Percentiles rank a stretch among this genome's conserved stretches.
These are phyloP conservation scores for Russula virescens DNA, from an alignment of 768 basidiomycete genomes.

Conservation along the genomic window DNA sequence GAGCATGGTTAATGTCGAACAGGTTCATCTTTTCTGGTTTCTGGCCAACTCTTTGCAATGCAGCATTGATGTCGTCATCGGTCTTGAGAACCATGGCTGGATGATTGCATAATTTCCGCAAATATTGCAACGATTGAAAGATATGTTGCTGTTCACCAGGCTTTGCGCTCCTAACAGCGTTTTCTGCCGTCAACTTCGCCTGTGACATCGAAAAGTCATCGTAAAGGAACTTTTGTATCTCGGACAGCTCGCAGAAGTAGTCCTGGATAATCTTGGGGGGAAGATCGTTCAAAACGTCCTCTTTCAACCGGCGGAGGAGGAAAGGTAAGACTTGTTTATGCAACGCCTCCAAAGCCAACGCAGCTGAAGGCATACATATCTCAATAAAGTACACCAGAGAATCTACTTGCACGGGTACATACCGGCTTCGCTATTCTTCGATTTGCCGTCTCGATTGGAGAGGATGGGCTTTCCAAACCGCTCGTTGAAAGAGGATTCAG, in stretches of 20 bases:
- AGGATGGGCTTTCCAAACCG: slow-evolving; percentile 94
- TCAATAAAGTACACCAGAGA: slow-evolving; percentile 2
- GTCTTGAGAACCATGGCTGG: slow-evolving; percentile 85
- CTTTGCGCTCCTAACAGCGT: slow-evolving; percentile 47
- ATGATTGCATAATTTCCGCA: slow-evolving; percentile 97
- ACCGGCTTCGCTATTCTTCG: slow-evolving; percentile 94
- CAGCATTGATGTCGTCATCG: slow-evolving; percentile 48
- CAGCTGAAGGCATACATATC: slow-evolving; percentile 48
- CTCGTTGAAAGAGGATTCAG: slow-evolving; percentile 89
- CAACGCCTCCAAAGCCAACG: slow-evolving; percentile 87
- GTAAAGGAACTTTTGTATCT: slow-evolving; percentile 88
- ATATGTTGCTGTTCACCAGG: slow-evolving; percentile 70
- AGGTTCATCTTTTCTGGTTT: slow-evolving; percentile 41
- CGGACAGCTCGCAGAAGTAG: slow-evolving; percentile 96
- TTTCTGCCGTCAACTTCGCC: slow-evolving; percentile 57
- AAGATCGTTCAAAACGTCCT: slow-evolving; percentile 91
- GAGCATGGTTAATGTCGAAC: slow-evolving; percentile 84
- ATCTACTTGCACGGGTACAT: slow-evolving; percentile 28
- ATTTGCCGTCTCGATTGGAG: slow-evolving; percentile 91
- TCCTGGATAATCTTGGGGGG: slow-evolving; percentile 99
- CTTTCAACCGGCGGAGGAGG: slow-evolving; percentile 90
- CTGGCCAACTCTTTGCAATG: slow-evolving; percentile 51
- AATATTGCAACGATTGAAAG: slow-evolving; percentile 95
- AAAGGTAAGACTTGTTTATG: slow-evolving; percentile 99
- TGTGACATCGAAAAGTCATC: slow-evolving; percentile 87